Conservation (phyloP, 768 basidiomycete genomes). For the Termitomyces sp. region DNA sequence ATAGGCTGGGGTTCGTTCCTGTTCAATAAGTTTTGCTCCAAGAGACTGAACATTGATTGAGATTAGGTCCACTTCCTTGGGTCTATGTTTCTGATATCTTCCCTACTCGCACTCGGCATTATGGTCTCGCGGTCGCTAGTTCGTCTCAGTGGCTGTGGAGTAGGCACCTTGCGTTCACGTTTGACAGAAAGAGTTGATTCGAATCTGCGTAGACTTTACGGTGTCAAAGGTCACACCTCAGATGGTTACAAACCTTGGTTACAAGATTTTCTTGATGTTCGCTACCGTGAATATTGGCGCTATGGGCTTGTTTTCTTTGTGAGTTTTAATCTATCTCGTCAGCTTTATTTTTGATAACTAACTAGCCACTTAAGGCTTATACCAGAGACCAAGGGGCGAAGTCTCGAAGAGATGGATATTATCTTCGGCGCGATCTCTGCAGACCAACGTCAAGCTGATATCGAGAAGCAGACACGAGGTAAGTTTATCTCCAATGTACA, state of each 20-base stretch:
- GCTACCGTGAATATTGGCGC: constrained; percentile 70
- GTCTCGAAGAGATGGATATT: constrained; percentile 52
- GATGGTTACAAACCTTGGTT: constrained; percentile 58
- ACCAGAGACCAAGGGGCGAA: constrained; percentile 60
- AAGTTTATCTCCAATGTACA: neutral
- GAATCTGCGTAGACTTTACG: constrained; percentile 52
- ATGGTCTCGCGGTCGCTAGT: constrained; percentile 71
- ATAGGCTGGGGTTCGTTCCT: constrained; percentile 69
- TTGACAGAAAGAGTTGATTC: neutral
- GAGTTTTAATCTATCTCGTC: constrained; percentile 12
- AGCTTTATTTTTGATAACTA: neutral
- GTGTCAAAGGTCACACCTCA: constrained; percentile 71
- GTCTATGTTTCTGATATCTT: constrained; percentile 84
- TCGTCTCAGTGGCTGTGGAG: constrained; percentile 85
- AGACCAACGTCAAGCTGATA: neutral
- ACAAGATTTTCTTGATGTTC: constrained; percentile 77
- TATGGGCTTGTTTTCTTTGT: constrained; percentile 68
- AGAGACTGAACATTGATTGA: constrained; percentile 40
- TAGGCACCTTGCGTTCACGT: constrained; percentile 16
- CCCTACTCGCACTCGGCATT: constrained; percentile 79
- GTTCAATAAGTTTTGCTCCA: neutral
- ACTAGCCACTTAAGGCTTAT: constrained; percentile 34
- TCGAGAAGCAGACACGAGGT: constrained; percentile 1
- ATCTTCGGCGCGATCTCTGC: constrained; percentile 49
- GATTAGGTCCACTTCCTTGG: constrained; percentile 63